phyloP scores from a whole-genome alignment of 2,329 filamentous ascomycete species.

The Lasiodiplodia theobromae region DNA sequence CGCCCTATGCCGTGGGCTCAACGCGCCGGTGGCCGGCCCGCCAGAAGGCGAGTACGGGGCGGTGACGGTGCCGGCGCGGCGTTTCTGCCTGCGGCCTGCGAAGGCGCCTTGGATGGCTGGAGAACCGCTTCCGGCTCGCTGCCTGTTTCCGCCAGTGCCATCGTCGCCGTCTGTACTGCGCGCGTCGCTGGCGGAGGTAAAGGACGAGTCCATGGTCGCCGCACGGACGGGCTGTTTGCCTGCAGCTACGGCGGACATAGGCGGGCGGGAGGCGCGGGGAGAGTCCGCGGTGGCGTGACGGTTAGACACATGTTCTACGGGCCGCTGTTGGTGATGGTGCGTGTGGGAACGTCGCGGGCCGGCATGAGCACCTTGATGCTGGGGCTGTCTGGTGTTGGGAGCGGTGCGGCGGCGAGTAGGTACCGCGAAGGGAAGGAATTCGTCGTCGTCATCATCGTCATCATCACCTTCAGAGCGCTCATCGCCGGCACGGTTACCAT shows the following conservation, averaged over 20 bases:
- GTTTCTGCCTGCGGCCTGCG: constrained; percentile 17
- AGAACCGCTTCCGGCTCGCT: not conserved
- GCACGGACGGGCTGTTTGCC: constrained; percentile 27
- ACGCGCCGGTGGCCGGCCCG: constrained; percentile 26
- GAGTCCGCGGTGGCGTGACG: not conserved
- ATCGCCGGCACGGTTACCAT: constrained; percentile 31
- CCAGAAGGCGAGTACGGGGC: constrained; percentile 3
- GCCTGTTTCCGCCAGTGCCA: not conserved
- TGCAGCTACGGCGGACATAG: constrained; percentile 23
- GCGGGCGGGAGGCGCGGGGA: not conserved
- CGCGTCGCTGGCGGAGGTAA: constrained; percentile 25
- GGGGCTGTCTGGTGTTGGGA: constrained; percentile 4
- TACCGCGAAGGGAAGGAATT: constrained; percentile 52
- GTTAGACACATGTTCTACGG: not conserved
- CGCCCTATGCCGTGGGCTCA: constrained; percentile 63
- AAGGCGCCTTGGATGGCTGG: constrained; percentile 6
- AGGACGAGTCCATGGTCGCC: constrained; percentile 22
- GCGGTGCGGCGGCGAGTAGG: constrained; percentile 28
- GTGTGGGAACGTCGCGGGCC: constrained; percentile 5
- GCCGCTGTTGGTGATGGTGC: constrained; percentile 1
- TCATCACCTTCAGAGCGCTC: constrained; percentile 46
- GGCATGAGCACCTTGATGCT: not conserved
- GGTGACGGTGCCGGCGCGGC: constrained; percentile 17
- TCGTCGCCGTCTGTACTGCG: constrained; percentile 24
- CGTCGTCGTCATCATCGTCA: constrained; percentile 62